Conservation (phyloP, 805 yeast species). For the Torulaspora microellipsoides region DNA sequence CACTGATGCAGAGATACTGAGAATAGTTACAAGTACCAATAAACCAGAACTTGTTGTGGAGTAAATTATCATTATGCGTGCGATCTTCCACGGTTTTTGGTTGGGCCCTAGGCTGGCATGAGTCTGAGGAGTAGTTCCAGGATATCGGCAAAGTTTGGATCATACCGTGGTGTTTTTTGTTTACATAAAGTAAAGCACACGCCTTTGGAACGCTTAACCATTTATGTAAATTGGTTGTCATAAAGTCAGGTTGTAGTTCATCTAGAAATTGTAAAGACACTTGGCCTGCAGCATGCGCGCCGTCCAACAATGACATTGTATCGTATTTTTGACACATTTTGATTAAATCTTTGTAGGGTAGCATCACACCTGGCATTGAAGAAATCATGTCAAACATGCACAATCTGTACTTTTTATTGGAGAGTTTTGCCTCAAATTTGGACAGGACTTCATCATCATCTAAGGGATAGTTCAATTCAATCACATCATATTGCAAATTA, state of each 20-base stretch:
- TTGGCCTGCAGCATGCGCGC: slow-evolving; percentile 66
- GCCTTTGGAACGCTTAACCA: slow-evolving; percentile 61
- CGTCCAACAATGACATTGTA: slow-evolving; percentile 59
- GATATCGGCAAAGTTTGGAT: slow-evolving; percentile 59
- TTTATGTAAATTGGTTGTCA: slow-evolving; percentile 60
- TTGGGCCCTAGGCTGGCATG: slow-evolving; percentile 6
- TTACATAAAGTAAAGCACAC: slow-evolving; percentile 55
- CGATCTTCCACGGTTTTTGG: slow-evolving; percentile 14
- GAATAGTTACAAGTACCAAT: slow-evolving; percentile 50
- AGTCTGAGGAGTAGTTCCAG: slow-evolving; percentile 30
- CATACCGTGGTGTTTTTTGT: slow-evolving; percentile 43
- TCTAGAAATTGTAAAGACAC: slow-evolving; percentile 41
- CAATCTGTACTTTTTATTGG: slow-evolving; percentile 33
- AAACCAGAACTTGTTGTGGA: slow-evolving; percentile 45
- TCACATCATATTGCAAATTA: slow-evolving; percentile 36
- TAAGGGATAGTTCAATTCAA: slow-evolving; percentile 43
- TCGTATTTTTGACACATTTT: slow-evolving; percentile 42
- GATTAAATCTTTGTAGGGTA: slow-evolving; percentile 52
- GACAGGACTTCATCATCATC: slow-evolving; percentile 39
- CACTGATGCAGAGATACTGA: slow-evolving; percentile 38
- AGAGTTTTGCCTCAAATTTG: slow-evolving; percentile 30
- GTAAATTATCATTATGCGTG: slow-evolving; percentile 19
- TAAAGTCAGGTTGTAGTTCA: slow-evolving; percentile 52
- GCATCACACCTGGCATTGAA: slow-evolving; percentile 57
- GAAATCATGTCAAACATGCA: slow-evolving; percentile 54